Evolutionary conservation across 2,329 filamentous ascomycete species (phyloP), one percentile per base, ranked within the genome.

Genomic region (Coniosporium uncinatum): DNA sequence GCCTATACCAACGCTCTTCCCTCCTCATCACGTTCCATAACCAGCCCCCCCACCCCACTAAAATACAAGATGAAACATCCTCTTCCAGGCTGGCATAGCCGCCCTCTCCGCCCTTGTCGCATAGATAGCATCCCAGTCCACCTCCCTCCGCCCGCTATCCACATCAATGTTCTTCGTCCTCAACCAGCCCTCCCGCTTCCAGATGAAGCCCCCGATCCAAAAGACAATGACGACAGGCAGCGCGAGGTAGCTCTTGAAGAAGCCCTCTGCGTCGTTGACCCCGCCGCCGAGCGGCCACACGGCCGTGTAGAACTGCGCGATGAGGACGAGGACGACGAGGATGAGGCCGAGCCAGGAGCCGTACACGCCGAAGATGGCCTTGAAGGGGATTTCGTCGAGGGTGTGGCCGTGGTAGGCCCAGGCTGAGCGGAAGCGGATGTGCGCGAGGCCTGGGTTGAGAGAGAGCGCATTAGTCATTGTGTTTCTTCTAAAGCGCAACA

Each of bases 391-490:
- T 53, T 82, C 78, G n/a, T 83, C 77, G 4, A 82, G 56, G 2
- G 66, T 70, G 51, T 83, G 83, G 35, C 85, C 85, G 46, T 82
- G 78, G 13, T 66, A 56, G 35, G 70, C 72, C 88, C 88, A 95
- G n/a, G 82, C 87, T 20, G 44, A 16, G 8, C 43, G 43, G 29
- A 45, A 45, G 17, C 43, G 43, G 19, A 45, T 45, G 21, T 41
- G 22, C 3, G 44, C 32, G 17, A 44, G 18, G n/a, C n/a, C n/a
- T n/a, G n/a, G n/a, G n/a, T n/a, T n/a, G n/a, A n/a, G n/a, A n/a
- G n/a, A n/a, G 13, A 32, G 27, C n/a, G 27, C n/a, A 13, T 32
- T 32, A 13, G 13, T 32, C 27, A 32, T 32, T 13, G 13, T 13
- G 13, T n/a, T 32, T 13, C 27, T 32, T 32, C 27, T n/a, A n/a